Conservation (phyloP, 23 red algal species). For the Gracilaria gracilis region DNA sequence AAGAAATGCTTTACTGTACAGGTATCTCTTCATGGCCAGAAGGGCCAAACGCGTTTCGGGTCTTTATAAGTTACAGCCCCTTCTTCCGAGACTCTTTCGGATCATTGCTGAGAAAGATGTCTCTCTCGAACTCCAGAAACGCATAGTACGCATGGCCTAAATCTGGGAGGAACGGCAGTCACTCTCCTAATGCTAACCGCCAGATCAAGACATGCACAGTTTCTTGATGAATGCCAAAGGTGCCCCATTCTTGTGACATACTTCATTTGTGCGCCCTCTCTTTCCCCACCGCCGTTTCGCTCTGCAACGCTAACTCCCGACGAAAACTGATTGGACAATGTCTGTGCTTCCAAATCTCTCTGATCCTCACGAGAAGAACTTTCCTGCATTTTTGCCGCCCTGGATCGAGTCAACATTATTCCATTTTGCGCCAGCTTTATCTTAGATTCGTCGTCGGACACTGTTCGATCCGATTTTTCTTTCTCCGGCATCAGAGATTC, state of each 20-base stretch:
- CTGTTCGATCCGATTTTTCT: not conserved
- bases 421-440: not conserved
- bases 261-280: not conserved
- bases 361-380: not conserved
- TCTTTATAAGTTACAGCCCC: too few species aligned
- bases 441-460: not conserved
- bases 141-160: not conserved
- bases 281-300: not conserved
- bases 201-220: constrained; percentile 1
- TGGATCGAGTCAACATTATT: not conserved
- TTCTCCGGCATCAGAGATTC: not conserved
- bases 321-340: not conserved
- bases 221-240: constrained; percentile 2
- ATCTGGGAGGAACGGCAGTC: not conserved
- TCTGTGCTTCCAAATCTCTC: not conserved
- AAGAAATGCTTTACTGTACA: too few species aligned
- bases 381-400: not conserved
- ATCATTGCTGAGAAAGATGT: not conserved
- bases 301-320: not conserved
- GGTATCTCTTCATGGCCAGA: too few species aligned
- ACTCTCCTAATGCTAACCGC: not conserved
- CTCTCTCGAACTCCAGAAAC: not conserved
- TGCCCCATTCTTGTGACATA: constrained; percentile 11
- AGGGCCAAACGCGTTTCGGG: too few species aligned
- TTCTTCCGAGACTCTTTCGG: too few species aligned